Evolutionary conservation across 2,329 filamentous ascomycete species (phyloP).

Genomic region (Plectosphaerella sp.): DNA sequence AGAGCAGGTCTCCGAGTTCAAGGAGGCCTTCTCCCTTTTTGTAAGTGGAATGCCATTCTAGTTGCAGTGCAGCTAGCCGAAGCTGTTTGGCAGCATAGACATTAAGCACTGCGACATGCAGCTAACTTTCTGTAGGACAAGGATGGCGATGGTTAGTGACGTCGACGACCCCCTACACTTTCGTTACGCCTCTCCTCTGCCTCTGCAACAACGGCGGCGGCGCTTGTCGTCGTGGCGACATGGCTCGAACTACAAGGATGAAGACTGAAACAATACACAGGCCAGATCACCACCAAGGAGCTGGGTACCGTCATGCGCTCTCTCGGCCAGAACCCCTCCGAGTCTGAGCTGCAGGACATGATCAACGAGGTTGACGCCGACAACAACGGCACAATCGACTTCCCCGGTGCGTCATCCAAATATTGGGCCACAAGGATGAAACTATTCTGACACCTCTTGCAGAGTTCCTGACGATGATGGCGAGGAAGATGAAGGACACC

Average conservation of each 20-base stretch:
- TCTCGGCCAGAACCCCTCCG: constrained; percentile 82
- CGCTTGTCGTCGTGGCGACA: background rate
- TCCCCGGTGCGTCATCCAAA: constrained; percentile 61
- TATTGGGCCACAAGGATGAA: background rate
- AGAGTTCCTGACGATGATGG: constrained; percentile 95
- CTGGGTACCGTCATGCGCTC: constrained; percentile 88
- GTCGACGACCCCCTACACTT: background rate
- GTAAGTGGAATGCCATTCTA: constrained; percentile 54
- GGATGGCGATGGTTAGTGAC: constrained; percentile 79
- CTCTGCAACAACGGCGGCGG: background rate
- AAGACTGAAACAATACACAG: constrained; percentile 39
- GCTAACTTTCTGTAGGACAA: constrained; percentile 59
- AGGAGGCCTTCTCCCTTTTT: constrained; percentile 99
- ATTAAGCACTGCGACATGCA: background rate
- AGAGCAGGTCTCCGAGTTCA: constrained; percentile 99
- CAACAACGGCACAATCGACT: constrained; percentile 91
- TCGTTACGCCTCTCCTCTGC: background rate
- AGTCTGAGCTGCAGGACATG: constrained; percentile 89
- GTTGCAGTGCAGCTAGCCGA: background rate
- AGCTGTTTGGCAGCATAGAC: background rate
- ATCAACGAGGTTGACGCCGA: constrained; percentile 91
- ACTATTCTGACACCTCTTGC: constrained; percentile 20
- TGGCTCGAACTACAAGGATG: background rate
- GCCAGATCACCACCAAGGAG: constrained; percentile 90
- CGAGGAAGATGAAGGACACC: constrained; percentile 90